Percentiles rank a stretch among this genome's conserved stretches.
These are phyloP conservation scores for Zygnema cylindricum DNA, from an alignment of 139 green algal genomes.

Conservation along the genomic window DNA sequence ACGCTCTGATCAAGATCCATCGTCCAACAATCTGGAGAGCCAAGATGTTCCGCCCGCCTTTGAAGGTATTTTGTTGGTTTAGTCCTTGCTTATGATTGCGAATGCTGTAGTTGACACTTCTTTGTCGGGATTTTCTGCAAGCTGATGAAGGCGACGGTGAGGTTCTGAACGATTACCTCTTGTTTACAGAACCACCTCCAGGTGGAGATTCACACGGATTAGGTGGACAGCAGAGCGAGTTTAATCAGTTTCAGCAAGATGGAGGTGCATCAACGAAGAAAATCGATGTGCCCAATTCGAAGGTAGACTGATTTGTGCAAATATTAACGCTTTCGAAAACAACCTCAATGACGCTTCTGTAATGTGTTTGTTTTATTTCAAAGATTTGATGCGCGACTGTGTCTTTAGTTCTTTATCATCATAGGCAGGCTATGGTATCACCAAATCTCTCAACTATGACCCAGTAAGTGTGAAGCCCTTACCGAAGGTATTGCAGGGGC, in stretches of 20 bases:
- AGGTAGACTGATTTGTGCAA: neutral
- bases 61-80: neutral
- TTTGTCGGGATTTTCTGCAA: no score
- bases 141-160: no score
- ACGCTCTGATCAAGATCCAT: neutral
- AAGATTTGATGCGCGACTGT: neutral
- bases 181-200: neutral
- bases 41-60: neutral
- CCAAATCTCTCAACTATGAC: neutral
- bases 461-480: no score
- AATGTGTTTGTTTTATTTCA: neutral
- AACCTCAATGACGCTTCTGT: neutral
- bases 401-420: neutral
- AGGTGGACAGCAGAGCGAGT: neutral
- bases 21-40: neutral
- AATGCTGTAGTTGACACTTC: no score
- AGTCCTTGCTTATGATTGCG: neutral
- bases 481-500: no score
- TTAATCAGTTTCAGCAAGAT: constrained; percentile 24
- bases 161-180: neutral
- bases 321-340: neutral
- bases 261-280: neutral
- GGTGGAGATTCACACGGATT: neutral
- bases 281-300: constrained; percentile 46
- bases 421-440: neutral